Conservation (phyloP, 805 yeast genomes). For the Wickerhamomyces pijperi region DNA sequence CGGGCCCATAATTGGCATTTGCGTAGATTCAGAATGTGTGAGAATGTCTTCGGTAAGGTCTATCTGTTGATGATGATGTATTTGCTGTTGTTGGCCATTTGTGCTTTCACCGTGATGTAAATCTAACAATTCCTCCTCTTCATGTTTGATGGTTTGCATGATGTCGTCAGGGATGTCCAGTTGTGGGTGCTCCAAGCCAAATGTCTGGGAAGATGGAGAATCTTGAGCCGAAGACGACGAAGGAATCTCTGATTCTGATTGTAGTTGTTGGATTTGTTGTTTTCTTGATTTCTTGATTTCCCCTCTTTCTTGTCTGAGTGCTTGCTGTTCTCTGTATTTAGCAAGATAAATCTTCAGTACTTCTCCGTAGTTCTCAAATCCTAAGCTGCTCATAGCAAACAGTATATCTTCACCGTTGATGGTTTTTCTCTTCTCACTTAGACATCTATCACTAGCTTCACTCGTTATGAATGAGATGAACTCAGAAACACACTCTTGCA, state of each 20-base stretch:
- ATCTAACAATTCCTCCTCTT: no score
- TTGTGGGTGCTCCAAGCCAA: constrained; percentile 1
- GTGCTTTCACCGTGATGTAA: no score
- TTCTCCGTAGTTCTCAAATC: constrained; percentile 76
- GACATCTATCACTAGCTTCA: constrained; percentile 73
- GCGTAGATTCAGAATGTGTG: no score
- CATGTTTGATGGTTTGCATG: constrained; percentile 5
- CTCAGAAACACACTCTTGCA: constrained; percentile 79
- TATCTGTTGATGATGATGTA: no score
- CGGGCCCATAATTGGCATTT: no score
- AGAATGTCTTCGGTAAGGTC: no score
- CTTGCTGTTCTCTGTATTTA: constrained; percentile 68
- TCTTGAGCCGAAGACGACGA: constrained; percentile 4
- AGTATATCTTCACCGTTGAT: constrained; percentile 73
- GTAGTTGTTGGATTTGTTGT: constrained; percentile 10
- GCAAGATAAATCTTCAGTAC: constrained; percentile 68
- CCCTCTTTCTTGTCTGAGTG: constrained; percentile 55
- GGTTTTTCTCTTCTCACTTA: constrained; percentile 64
- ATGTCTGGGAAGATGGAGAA: constrained; percentile 2
- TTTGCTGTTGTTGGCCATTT: no score
- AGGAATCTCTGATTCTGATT: not conserved
- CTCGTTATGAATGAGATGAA: constrained; percentile 74
- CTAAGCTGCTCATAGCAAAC: constrained; percentile 56
- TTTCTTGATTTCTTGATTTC: constrained; percentile 28
- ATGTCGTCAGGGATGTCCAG: constrained; percentile 12